These are phyloP conservation scores for Carex cristatella DNA, from an alignment of 176 grass and related monocot genomes.

Conservation along the genomic window DNA sequence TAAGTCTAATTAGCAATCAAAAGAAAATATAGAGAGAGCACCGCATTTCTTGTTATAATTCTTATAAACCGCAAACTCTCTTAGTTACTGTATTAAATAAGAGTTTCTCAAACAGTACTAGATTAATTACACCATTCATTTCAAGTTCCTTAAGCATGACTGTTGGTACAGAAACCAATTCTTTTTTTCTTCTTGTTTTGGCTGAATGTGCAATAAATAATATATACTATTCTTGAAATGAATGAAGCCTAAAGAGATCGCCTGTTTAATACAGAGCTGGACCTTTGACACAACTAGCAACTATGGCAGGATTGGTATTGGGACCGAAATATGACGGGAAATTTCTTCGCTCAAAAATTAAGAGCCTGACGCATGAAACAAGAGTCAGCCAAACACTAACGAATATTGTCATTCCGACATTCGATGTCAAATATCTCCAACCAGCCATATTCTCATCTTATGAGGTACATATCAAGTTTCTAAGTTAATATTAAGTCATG, in stretches of 20 bases:
- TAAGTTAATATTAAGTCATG: neutral
- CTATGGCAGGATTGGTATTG: neutral
- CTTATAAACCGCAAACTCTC: neutral
- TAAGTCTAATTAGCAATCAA: slow-evolving; percentile 4
- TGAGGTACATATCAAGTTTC: slow-evolving; percentile 17
- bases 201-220: neutral
- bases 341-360: slow-evolving; percentile 46
- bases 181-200: neutral
- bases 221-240: no score
- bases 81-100: neutral
- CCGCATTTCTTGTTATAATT: neutral
- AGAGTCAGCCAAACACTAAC: slow-evolving; percentile 38
- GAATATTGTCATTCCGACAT: slow-evolving; percentile 48
- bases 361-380: slow-evolving; percentile 12
- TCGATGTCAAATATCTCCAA: slow-evolving; percentile 48
- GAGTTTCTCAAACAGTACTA: neutral
- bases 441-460: slow-evolving; percentile 57
- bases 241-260: neutral
- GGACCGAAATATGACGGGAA: slow-evolving; percentile 46
- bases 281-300: neutral
- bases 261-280: neutral
- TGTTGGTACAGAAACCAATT: no score
- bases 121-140: neutral
- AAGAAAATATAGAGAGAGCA: neutral
- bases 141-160: neutral